Base-by-base conservation (phyloP, 176 grass and related monocot species). In the Typha latifolia region DNA sequence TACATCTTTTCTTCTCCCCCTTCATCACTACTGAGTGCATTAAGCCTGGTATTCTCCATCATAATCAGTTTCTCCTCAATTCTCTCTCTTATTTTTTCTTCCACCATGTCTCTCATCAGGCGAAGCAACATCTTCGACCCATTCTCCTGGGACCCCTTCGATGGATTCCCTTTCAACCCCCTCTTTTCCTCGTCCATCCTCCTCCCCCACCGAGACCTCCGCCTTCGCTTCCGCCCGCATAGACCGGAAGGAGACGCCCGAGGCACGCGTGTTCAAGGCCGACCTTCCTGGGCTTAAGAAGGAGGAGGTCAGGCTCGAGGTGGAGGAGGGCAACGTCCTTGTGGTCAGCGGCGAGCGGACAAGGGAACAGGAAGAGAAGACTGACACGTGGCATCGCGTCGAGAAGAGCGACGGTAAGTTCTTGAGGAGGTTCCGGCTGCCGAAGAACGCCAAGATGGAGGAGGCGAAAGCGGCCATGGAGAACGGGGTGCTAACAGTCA, bases 241-340 rank as follows among this genome's bases (percentile, higher is more conserved):
- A 20, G 66, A 69, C 66, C 51, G 66, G 66, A 69, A 29, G 48
- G 48, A 51, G 22, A 51, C 66, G 14, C 20, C 47, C 12, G 66
- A 69, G 47, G 66, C 66, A 2, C 66, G 51, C 66, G 66, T 69
- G 48, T 69, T 69, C 66, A 15, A 69, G 66, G 66, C 19, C 47
- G 48, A 69, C n/a, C n/a, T n/a, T n/a, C n/a, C n/a, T n/a, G n/a
- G n/a, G 48, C 18, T 51, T n/a, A 43, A 14, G 15, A 69, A 51
- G 66, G 66, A 69, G 48, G 66, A 69, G 48, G 48, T 69, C 47
- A 69, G 26, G 66, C 47, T 69, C 18, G 66, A 69, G 48, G 48
- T 69, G 12, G 66, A 29, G 21, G 66, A 69, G 47, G 48, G 48
- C 19, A 20, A 22, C 22, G 66, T 69, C 48, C 66, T 69, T 47